Conservation (phyloP, 169 alveolate species). For the Plasmodium reichenowi region DNA sequence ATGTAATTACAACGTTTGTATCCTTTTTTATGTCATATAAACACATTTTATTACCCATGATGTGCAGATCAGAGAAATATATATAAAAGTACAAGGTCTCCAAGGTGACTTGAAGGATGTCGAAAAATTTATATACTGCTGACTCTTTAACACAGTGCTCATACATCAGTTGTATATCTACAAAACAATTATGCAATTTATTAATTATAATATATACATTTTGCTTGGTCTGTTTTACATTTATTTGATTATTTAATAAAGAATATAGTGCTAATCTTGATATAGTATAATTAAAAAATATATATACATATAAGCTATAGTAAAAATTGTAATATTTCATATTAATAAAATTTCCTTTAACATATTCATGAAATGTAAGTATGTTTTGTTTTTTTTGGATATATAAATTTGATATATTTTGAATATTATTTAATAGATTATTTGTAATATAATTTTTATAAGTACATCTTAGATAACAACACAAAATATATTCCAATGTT, state of each 20-base stretch:
- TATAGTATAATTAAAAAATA: constrained; percentile 45
- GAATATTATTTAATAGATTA: constrained; percentile 1
- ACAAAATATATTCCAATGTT: constrained; percentile 55
- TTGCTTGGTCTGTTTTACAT: not conserved
- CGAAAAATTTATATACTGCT: constrained; percentile 9
- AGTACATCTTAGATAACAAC: constrained; percentile 21
- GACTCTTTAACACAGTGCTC: not conserved
- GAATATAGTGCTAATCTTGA: constrained; percentile 41
- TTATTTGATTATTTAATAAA: constrained; percentile 13
- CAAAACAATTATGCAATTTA: constrained; percentile 7
- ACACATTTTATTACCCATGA: constrained; percentile 14
- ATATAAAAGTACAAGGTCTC: constrained; percentile 30
- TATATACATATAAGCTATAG: constrained; percentile 14
- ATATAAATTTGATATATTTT: constrained; percentile 19
- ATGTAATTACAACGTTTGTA: not conserved
- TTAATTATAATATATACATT: not conserved
- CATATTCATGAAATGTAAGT: constrained; percentile 7
- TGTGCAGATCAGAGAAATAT: constrained; percentile 17
- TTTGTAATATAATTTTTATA: constrained; percentile 31
- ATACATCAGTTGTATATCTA: constrained; percentile 17
- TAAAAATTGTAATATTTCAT: not conserved
- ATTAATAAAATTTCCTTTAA: not conserved
- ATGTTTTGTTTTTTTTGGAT: constrained; percentile 20
- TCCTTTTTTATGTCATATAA: not conserved
- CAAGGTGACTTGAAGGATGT: constrained; percentile 12